Conservation (phyloP, 257 asterid species). For the Coffea canephora region DNA sequence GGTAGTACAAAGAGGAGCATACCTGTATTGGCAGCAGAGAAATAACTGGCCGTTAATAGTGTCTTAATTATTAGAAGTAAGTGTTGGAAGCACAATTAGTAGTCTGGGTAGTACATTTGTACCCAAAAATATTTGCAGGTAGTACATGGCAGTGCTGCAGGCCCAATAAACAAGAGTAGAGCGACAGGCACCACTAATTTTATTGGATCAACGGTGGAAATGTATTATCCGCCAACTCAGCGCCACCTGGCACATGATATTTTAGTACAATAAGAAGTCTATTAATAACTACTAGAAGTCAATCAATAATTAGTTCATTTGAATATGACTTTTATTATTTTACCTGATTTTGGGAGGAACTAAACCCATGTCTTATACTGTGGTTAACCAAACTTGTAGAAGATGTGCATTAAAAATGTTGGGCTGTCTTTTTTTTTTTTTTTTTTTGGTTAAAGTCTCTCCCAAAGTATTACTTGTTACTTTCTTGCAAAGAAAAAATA, state of each 20-base stretch:
- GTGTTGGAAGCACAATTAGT: neutral
- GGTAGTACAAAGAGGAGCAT: neutral
- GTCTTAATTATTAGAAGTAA: neutral
- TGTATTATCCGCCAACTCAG: neutral
- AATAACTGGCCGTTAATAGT: neutral
- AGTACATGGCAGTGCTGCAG: neutral
- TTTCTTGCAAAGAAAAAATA: too few species aligned
- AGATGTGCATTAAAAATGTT: too few species aligned
- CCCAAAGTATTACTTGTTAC: too few species aligned
- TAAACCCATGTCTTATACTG: too few species aligned
- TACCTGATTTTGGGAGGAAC: too few species aligned
- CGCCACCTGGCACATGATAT: neutral
- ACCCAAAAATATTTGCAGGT: neutral
- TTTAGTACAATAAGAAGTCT: neutral
- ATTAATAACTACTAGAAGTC: neutral
- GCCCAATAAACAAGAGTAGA: slow-evolving; percentile 2
- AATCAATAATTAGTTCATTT: neutral
- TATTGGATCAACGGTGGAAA: neutral
- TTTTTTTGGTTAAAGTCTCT: too few species aligned
- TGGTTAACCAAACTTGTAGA: too few species aligned
- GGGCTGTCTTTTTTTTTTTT: too few species aligned
- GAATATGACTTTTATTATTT: neutral
- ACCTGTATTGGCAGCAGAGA: neutral
- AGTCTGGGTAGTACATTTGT: neutral
- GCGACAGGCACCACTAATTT: neutral